Percentiles rank a stretch among this genome's conserved stretches.
phyloP scores from a whole-genome alignment of 202 grass and related monocot genomes.

The Schoenoplectus tabernaemontani region DNA sequence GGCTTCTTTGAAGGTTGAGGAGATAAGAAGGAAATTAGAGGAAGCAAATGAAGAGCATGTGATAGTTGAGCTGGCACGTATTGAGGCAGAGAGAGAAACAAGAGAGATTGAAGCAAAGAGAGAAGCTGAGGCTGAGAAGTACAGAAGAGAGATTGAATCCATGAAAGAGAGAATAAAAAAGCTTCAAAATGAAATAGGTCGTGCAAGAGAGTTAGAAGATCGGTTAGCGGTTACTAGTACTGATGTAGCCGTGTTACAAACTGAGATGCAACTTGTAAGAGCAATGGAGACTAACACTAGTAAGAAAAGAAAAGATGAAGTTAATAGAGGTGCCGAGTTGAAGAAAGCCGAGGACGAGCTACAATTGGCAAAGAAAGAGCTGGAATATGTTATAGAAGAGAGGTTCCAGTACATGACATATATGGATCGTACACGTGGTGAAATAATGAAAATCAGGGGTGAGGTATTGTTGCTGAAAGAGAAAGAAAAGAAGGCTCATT shows the following conservation, averaged over 20 bases:
- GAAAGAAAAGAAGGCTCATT: conserved; percentile 46
- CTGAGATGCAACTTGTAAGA: conserved; percentile 80
- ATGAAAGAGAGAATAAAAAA: conserved; percentile 35
- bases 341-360: conserved; percentile 44
- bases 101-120: conserved; percentile 54
- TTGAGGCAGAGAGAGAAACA: conserved; percentile 81
- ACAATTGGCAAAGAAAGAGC: conserved; percentile 43
- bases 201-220: conserved; percentile 45
- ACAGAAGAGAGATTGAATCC: conserved; percentile 39
- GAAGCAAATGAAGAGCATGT: conserved; percentile 91
- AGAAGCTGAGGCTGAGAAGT: conserved; percentile 32
- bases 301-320: conserved; percentile 28
- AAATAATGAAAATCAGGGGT: conserved; percentile 40
- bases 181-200: conserved; percentile 28
- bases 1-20: conserved; percentile 39
- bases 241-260: conserved; percentile 61
- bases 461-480: conserved; percentile 39
- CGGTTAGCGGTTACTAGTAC: conserved; percentile 47
- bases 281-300: conserved; percentile 52
- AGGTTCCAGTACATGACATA: conserved; percentile 74
- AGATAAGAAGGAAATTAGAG: conserved; percentile 51
- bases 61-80: conserved; percentile 91
- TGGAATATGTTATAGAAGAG: conserved; percentile 52
- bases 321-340: conserved; percentile 19
- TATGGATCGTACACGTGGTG: conserved; percentile 59